Evolutionary conservation across 371 early-diverging fungal genomes (phyloP), one percentile per base, ranked within the genome.

Genomic region (Mortierella sp.): DNA sequence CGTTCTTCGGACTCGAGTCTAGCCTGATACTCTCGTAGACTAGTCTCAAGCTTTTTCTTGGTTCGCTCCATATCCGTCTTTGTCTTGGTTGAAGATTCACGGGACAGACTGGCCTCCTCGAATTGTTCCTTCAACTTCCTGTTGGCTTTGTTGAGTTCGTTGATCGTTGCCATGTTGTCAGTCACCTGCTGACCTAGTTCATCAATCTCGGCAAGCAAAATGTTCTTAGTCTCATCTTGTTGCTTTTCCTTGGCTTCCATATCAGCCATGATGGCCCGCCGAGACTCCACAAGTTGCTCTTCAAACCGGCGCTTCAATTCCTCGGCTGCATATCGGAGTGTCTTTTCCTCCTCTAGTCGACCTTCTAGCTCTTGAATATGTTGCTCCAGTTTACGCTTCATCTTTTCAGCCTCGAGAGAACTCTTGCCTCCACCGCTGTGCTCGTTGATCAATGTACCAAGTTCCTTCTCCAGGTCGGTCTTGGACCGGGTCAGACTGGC

Each of bases 381-480:
- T 11, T 79, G 63, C 70, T 93, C 92, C 15, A 93, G 84, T 23
- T 85, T 77, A 15, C 89, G 86, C 67, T 89, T 87, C 7, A 84
- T 63, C 64, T 90, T 89, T 68, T 93, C 92, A 30, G 94, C 85
- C 58, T 93, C 94, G 65, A 93, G 92, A 15, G 89, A 73, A 64
- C 90, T 92, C 72, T 87, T 86, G 45, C 93, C 93, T n/a, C 90
- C 92, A 57, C 91, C 92, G 47, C 94, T 93, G 52, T 94, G 89
- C 71, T 94, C 93, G 71, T 91, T 87, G 66, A 93, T 89, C n/a
- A 95, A 76, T 26, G 84, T 81, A 25, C 89, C 86, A 28, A 94
- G 86, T 66, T 92, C 94, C 48, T 82, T 74, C 65, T 94, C 95
- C 7, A 94, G 84, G 57, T 91, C 91, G 29, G 80, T 69, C 81